Percentiles rank a stretch among this genome's conserved stretches.
Conservation (phyloP, 176 grass and related monocot species). For the Poa pratensis region DNA sequence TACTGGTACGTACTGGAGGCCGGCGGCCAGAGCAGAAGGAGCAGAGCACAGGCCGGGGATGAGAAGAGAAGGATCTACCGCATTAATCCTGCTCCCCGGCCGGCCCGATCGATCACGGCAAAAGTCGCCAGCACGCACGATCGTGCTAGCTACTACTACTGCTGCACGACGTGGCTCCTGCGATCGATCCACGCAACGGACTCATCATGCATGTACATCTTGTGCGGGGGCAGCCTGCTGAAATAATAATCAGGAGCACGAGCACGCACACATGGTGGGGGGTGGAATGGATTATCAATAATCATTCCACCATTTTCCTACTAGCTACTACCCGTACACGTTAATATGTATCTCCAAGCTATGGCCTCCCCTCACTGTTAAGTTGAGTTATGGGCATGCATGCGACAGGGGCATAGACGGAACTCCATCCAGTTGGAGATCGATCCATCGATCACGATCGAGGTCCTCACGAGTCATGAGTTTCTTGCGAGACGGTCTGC, state of each 20-base stretch:
- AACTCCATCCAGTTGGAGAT: background rate
- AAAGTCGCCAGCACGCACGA: background rate
- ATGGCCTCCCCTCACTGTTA: background rate
- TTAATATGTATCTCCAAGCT: background rate
- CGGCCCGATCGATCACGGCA: background rate
- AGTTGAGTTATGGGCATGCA: background rate
- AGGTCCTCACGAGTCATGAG: background rate
- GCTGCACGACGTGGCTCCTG: background rate
- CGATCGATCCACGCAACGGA: background rate
- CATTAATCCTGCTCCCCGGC: slow-evolving; percentile 23
- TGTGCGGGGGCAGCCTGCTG: background rate
- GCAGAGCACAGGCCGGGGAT: background rate
- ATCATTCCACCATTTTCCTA: background rate
- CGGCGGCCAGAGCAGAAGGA: background rate
- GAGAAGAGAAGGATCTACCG: slow-evolving; percentile 22
- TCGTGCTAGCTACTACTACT: background rate
- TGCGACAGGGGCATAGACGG: slow-evolving; percentile 17
- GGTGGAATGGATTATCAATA: background rate
- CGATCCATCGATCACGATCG: background rate
- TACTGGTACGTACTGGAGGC: background rate
- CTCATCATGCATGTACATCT: background rate
- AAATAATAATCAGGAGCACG: slow-evolving; percentile 1
- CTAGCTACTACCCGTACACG: too few relatives aligned
- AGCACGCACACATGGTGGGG: background rate
- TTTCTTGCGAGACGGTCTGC: background rate